A percentile compares a stretch with the other conserved stretches of the same genome.
Evolutionary conservation across 1,284 basidiomycete species (phyloP).

Genomic region (Sporisorium graminicola): DNA sequence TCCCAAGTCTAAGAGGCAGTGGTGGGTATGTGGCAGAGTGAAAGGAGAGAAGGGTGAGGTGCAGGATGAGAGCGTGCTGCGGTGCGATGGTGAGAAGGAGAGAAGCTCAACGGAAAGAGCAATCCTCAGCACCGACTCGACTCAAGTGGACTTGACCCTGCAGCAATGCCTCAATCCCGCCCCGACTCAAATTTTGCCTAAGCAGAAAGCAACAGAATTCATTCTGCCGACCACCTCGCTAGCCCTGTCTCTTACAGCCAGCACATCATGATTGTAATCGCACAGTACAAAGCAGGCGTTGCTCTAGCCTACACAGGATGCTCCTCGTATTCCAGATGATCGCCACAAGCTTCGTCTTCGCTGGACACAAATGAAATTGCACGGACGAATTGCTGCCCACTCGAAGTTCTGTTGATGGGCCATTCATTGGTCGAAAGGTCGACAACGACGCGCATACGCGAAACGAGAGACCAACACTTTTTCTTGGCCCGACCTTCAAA

Average conservation of each 20-base stretch:
- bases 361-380: not conserved
- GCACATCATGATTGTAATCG: not conserved
- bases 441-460: slow-evolving; percentile 1
- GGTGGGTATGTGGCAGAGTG: too few species aligned
- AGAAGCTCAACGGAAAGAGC: not conserved
- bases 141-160: slow-evolving; percentile 13
- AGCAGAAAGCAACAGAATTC: slow-evolving; percentile 7
- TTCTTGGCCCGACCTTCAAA: not conserved
- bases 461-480: slow-evolving; percentile 16
- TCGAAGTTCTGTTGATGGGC: not conserved
- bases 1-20: not conserved
- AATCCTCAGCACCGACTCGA: not conserved
- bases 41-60: not conserved
- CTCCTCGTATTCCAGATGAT: not conserved
- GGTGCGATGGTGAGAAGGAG: slow-evolving; percentile 8
- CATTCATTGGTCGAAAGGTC: not conserved
- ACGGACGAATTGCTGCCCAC: not conserved
- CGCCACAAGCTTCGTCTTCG: not conserved
- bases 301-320: not conserved
- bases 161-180: not conserved
- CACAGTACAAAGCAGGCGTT: not conserved
- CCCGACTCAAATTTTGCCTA: slow-evolving; percentile 13
- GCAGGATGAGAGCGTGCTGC: not conserved
- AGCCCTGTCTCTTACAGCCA: not conserved
- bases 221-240: not conserved